Conservation (phyloP, 768 basidiomycete genomes). For the Cystofilobasidium bisporidii region DNA sequence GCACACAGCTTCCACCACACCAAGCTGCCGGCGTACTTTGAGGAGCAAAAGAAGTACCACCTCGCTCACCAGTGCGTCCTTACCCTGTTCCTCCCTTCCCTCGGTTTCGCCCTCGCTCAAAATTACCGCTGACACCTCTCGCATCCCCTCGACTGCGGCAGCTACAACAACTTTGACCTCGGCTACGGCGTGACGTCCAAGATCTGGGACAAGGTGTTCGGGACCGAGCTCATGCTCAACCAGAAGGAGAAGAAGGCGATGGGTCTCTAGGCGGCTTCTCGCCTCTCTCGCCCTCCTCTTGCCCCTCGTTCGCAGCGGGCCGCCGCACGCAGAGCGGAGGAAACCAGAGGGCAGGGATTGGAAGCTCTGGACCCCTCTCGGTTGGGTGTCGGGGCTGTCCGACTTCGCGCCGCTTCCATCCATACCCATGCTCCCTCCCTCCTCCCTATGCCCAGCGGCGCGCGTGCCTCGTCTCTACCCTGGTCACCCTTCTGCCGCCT, state of each 20-base stretch:
- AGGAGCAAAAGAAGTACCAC: constrained; percentile 93
- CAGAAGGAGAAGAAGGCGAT: constrained; percentile 12
- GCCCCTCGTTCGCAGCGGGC: not conserved
- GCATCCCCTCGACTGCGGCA: not conserved
- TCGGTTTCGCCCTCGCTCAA: not conserved
- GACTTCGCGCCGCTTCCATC: not conserved
- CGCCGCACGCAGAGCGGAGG: not conserved
- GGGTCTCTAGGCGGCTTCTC: not conserved
- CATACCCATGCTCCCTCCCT: not conserved
- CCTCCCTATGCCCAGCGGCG: not conserved
- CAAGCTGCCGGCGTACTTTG: constrained; percentile 70
- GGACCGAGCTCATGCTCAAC: constrained; percentile 8
- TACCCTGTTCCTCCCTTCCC: not conserved
- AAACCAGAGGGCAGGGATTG: not conserved
- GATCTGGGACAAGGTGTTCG: constrained; percentile 44
- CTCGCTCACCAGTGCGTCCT: constrained; percentile 81
- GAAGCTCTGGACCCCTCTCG: not conserved
- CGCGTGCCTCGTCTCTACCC: no score
- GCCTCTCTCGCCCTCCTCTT: not conserved
- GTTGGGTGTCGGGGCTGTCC: not conserved
- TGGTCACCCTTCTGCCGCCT: no score
- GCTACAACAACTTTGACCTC: constrained; percentile 62
- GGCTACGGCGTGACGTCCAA: constrained; percentile 83
- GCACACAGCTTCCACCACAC: constrained; percentile 60
- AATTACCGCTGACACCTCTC: not conserved